These are phyloP conservation scores for Simmondsia chinensis DNA, from an alignment of 148 eudicot genomes.

Conservation along the genomic window DNA sequence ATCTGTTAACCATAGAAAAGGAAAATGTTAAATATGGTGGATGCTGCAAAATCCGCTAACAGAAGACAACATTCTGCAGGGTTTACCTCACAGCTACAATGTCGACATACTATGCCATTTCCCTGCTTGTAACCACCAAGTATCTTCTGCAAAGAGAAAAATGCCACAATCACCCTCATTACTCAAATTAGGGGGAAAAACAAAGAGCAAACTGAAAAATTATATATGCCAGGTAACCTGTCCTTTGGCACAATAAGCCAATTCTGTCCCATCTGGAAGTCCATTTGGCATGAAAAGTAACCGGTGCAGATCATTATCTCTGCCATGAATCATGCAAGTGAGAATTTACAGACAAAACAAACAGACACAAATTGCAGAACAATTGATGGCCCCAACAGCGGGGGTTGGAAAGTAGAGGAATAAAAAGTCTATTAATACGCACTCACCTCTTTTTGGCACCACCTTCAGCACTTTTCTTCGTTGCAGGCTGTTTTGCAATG, in stretches of 20 bases:
- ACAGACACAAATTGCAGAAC: not conserved
- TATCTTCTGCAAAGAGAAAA: conserved; percentile 37
- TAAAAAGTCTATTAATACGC: conserved; percentile 5
- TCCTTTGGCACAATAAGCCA: conserved; percentile 88
- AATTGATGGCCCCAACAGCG: not conserved
- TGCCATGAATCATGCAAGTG: conserved; percentile 18
- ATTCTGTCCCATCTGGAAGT: conserved; percentile 79
- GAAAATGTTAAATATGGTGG: not conserved
- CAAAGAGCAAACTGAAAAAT: not conserved
- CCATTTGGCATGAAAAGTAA: conserved; percentile 91
- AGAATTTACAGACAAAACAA: not conserved
- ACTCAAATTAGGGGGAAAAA: not conserved
- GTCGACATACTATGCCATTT: conserved; percentile 79
- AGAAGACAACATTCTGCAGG: too few relatives aligned
- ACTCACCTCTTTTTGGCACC: conserved; percentile 56
- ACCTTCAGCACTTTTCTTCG: conserved; percentile 34
- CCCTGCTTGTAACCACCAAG: conserved; percentile 83
- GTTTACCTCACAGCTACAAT: conserved; percentile 71
- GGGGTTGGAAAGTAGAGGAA: too few relatives aligned
- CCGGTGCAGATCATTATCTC: conserved; percentile 92
- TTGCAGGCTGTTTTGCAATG: conserved; percentile 17
- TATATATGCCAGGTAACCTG: conserved; percentile 35
- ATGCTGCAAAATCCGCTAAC: conserved; percentile 1
- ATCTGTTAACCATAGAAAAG: conserved; percentile 40
- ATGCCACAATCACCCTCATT: conserved; percentile 2